These are phyloP conservation scores for Sclerospora graminicola DNA, from an alignment of 352 stramenopile genomes.

Conservation along the genomic window DNA sequence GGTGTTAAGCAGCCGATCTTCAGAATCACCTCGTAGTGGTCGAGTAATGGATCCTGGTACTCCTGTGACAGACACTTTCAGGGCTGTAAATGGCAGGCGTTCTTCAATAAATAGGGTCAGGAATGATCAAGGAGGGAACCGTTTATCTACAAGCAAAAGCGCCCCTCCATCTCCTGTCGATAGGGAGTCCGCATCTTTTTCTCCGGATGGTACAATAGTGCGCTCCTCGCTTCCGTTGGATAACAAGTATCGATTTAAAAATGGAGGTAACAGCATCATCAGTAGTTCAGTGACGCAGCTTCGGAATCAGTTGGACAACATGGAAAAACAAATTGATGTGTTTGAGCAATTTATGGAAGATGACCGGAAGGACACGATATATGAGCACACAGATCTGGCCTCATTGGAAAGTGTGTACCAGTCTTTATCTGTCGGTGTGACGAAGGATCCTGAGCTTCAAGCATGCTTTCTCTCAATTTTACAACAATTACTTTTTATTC, in stretches of 20 bases:
- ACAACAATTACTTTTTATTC: conserved; percentile 82
- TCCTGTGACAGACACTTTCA: conserved; percentile 20
- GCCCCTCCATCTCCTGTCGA: conserved; percentile 45
- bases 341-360: conserved; percentile 85
- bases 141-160: conserved; percentile 34
- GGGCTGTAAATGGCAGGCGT: conserved; percentile 15
- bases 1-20: conserved; percentile 16
- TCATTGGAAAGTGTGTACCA: conserved; percentile 61
- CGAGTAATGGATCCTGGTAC: conserved; percentile 15
- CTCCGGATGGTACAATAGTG: conserved; percentile 19
- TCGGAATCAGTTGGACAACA: conserved; percentile 76
- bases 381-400: conserved; percentile 65
- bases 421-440: conserved; percentile 42
- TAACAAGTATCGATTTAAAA: conserved; percentile 16
- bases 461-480: conserved; percentile 68
- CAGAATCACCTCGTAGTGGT: conserved; percentile 17
- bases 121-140: conserved; percentile 12
- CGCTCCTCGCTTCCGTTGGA: conserved; percentile 24
- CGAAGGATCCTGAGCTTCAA: conserved; percentile 52
- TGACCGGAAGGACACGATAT: conserved; percentile 81
- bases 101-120: conserved; percentile 12
- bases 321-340: conserved; percentile 85
- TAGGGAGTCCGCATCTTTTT: conserved; percentile 18
- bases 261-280: conserved; percentile 43
- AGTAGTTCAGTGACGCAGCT: conserved; percentile 66